Base-by-base conservation (phyloP, 1,284 basidiomycete species). In the Boletellus sp. region DNA sequence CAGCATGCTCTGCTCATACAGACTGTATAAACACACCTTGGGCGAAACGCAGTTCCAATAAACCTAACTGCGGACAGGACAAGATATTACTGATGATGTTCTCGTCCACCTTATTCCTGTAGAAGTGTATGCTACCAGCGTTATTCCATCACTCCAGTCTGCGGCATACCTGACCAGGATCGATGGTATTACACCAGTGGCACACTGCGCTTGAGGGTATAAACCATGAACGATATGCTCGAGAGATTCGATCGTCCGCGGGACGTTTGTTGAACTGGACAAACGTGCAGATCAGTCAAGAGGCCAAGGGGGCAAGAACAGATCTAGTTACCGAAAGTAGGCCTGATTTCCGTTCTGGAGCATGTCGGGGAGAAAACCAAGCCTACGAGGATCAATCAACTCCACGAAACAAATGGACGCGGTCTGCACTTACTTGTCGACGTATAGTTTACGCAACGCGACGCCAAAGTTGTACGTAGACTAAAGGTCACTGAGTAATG, bases 231-330 rank as follows among this genome's bases (percentile, higher is more conserved):
- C 74, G 38, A 90, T 74, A 59, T 91, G 83, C 60, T 90, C 84
- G 15, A 91, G 69, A 2, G 85, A 86, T 61, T 91, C 88, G 22
- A 86, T 82, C 6, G 90, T 93, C 33, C 90, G 78, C 2, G 85
- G 78, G 65, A 91, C 81, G 61, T 90, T 87, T 1, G 89, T 92
- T 15, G 80, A 81, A 6, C 78, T 75, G 26, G 26, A 45, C 37
- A 22, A 48, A 47, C 21, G 37, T 5, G 15, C 6, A 33, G 30
- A 22, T 5, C 13, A 18, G 42, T 48, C 43, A 55, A 41, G 21
- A 36, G 28, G 8, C 21, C 5, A 38, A 50, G 15, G 18, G 8
- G 43, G 49, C 12, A 36, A 46, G 13, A 24, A 24, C 6, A 44
- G 13, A 24, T n/a, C 10, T 10, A 57, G 54, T 41, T 53, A 81